Conservation (phyloP, 768 basidiomycete genomes). For the Crepidotus variabilis region DNA sequence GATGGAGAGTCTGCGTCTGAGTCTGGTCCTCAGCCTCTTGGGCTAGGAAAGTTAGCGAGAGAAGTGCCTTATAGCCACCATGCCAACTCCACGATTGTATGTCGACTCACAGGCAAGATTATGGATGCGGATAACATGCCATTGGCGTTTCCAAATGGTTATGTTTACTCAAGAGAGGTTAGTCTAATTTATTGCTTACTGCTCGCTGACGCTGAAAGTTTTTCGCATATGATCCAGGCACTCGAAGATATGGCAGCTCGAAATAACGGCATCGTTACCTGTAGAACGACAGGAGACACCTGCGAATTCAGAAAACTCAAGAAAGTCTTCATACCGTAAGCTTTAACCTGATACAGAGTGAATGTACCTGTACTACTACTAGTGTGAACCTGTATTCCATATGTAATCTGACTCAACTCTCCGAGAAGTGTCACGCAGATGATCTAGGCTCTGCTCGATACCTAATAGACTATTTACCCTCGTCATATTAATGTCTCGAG, state of each 20-base stretch:
- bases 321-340: conserved; percentile 89
- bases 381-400: too few species aligned
- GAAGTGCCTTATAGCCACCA: conserved; percentile 94
- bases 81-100: conserved; percentile 93
- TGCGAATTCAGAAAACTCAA: conserved; percentile 65
- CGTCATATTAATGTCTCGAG: too few species aligned
- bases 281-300: conserved; percentile 67
- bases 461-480: background rate
- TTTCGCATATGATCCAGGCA: conserved; percentile 44
- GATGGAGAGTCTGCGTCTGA: conserved; percentile 43
- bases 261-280: conserved; percentile 77
- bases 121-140: conserved; percentile 96
- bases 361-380: too few species aligned
- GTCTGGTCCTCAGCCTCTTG: conserved; percentile 34
- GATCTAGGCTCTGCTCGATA: background rate
- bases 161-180: conserved; percentile 93
- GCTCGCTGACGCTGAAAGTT: conserved; percentile 8
- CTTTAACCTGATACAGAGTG: background rate
- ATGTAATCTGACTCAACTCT: background rate
- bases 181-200: conserved; percentile 21
- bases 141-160: conserved; percentile 86
- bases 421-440: background rate
- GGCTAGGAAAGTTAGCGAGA: conserved; percentile 69
- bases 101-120: conserved; percentile 84
- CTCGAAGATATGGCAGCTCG: conserved; percentile 83